phyloP scores from a whole-genome alignment of 345 rosid species.

The Hypericum androsaemum region DNA sequence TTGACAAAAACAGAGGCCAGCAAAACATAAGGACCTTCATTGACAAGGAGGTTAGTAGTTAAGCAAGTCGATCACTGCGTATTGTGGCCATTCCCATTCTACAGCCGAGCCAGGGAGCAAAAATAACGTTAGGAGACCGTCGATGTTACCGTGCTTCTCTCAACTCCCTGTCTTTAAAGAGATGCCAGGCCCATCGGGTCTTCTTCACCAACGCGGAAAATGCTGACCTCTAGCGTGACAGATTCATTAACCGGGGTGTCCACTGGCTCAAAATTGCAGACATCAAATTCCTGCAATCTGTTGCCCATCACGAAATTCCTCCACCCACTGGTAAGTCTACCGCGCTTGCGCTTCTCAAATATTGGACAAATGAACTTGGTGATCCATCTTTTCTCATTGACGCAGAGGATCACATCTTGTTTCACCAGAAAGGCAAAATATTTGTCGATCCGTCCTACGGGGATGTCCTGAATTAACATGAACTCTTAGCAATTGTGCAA shows the following conservation, averaged over 20 bases:
- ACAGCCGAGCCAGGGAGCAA: no score
- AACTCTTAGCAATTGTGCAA: no score
- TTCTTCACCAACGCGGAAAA: conserved; percentile 26
- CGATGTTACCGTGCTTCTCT: no score
- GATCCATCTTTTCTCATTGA: conserved; percentile 26
- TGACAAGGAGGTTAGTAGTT: no score
- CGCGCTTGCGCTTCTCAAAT: conserved; percentile 12
- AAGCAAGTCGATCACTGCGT: no score
- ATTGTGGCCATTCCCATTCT: no score
- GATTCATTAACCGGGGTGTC: conserved; percentile 3
- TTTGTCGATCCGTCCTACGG: no score
- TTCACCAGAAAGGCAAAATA: conserved; percentile 17
- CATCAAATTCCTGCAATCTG: conserved; percentile 36
- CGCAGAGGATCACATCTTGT: conserved; percentile 29
- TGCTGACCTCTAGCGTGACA: conserved; percentile 29
- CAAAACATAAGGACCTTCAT: no score
- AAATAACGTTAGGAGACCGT: no score
- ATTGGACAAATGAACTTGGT: conserved; percentile 11
- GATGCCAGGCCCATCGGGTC: conserved; percentile 9
- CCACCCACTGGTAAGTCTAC: conserved; percentile 44
- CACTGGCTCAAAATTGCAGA: conserved; percentile 35
- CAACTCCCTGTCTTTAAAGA: no score
- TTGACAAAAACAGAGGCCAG: no score
- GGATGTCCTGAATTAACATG: no score
- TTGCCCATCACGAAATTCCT: conserved; percentile 37